These are phyloP conservation scores for Mycosphaerella sp. DNA, from an alignment of 2,329 filamentous ascomycete species.

Conservation along the genomic window DNA sequence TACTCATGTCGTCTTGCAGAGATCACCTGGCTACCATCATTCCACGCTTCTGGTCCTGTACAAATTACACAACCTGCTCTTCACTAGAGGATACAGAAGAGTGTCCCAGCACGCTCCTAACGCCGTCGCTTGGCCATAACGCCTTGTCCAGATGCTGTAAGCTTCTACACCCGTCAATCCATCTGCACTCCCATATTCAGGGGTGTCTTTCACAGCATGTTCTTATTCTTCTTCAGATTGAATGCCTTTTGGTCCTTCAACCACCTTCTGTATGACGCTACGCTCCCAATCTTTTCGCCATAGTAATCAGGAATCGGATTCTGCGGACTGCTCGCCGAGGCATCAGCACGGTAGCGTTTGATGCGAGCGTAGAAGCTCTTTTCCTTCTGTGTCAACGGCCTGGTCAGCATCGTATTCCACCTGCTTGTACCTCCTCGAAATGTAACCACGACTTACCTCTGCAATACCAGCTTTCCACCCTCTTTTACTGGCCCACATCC, in stretches of 20 bases:
- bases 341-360: constrained; percentile 88
- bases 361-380: constrained; percentile 87
- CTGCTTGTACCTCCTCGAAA: neutral
- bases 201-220: constrained; percentile 49
- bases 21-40: neutral
- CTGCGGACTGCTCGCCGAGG: constrained; percentile 75
- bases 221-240: constrained; percentile 74
- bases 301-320: constrained; percentile 98
- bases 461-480: constrained; percentile 61
- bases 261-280: constrained; percentile 88
- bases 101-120: neutral
- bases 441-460: constrained; percentile 43
- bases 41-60: neutral
- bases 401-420: constrained; percentile 10
- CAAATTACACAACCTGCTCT: neutral
- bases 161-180: neutral
- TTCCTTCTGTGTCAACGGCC: constrained; percentile 60
- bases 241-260: constrained; percentile 96
- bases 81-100: neutral
- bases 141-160: constrained; percentile 5
- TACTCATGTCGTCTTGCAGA: neutral
- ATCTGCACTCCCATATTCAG: neutral
- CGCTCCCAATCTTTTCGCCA: constrained; percentile 94
- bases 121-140: constrained; percentile 2
- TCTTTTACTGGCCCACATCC: constrained; percentile 61